Percentiles rank a stretch among this genome's conserved stretches.
Evolutionary conservation across 441 rosid species (phyloP).

Genomic region (Kokia cookei): DNA sequence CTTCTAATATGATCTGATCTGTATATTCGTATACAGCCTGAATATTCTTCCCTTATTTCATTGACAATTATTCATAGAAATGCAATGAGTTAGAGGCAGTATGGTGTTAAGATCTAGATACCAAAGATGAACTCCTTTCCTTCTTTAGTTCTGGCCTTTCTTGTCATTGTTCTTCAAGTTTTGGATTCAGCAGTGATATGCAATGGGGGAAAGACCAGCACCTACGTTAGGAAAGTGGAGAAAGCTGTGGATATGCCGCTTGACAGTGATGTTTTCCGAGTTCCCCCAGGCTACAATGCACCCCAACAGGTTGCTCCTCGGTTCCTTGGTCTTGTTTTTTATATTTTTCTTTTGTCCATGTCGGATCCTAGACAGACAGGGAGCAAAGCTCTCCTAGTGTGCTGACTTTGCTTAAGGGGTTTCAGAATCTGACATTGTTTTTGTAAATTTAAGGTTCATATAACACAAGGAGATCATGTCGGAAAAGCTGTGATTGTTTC

Average conservation of each 20-base stretch:
- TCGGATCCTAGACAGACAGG: too few relatives aligned
- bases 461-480: constrained; percentile 81
- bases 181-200: constrained; percentile 14
- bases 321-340: neutral
- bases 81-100: neutral
- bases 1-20: neutral
- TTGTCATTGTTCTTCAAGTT: neutral
- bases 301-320: constrained; percentile 46
- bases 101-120: neutral
- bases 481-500: constrained; percentile 82
- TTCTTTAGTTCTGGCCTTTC: neutral
- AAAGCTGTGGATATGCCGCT: constrained; percentile 48
- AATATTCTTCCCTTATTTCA: constrained; percentile 4
- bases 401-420: too few relatives aligned
- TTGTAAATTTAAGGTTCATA: constrained; percentile 49
- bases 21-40: neutral
- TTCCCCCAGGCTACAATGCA: constrained; percentile 50
- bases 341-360: neutral
- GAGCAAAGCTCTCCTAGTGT: too few relatives aligned
- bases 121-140: neutral
- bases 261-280: constrained; percentile 31
- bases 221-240: constrained; percentile 30
- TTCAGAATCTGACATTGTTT: too few relatives aligned
- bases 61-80: neutral
- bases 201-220: constrained; percentile 56